Conservation (phyloP, 768 basidiomycete species). For the Trametes maxima region DNA sequence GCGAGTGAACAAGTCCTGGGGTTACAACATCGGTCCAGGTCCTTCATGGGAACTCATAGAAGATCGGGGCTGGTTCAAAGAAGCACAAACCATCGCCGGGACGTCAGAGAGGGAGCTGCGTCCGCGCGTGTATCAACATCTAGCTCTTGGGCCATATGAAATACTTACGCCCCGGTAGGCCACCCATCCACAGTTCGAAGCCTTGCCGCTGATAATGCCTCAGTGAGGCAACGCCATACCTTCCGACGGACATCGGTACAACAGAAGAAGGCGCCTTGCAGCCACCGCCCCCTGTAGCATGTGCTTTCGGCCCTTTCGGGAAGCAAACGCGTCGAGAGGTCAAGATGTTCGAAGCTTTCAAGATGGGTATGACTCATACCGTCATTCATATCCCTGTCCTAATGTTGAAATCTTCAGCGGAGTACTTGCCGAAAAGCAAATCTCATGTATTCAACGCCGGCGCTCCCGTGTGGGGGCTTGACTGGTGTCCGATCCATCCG, state of each 20-base stretch:
- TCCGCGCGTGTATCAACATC: constrained; percentile 56
- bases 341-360: constrained; percentile 55
- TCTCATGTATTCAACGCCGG: constrained; percentile 84
- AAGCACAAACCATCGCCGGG: constrained; percentile 40
- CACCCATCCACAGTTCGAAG: background rate
- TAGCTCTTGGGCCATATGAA: constrained; percentile 30
- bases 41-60: constrained; percentile 81
- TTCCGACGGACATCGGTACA: constrained; percentile 56
- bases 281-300: constrained; percentile 57
- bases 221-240: constrained; percentile 60
- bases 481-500: constrained; percentile 87
- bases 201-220: background rate
- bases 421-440: constrained; percentile 57
- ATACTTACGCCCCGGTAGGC: constrained; percentile 22
- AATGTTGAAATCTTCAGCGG: constrained; percentile 45
- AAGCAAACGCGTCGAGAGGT: constrained; percentile 53
- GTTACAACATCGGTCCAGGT: constrained; percentile 72
- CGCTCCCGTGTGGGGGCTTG: constrained; percentile 86
- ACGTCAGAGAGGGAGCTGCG: constrained; percentile 51
- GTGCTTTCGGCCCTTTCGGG: constrained; percentile 67
- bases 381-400: background rate
- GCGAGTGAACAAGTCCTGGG: constrained; percentile 71
- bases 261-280: constrained; percentile 53
- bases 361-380: constrained; percentile 53
- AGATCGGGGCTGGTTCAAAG: constrained; percentile 79